A percentile compares a stretch with the other conserved stretches of the same genome.
Evolutionary conservation across 2,329 filamentous ascomycete species (phyloP).

Genomic region (Diaporthe citriasiana): DNA sequence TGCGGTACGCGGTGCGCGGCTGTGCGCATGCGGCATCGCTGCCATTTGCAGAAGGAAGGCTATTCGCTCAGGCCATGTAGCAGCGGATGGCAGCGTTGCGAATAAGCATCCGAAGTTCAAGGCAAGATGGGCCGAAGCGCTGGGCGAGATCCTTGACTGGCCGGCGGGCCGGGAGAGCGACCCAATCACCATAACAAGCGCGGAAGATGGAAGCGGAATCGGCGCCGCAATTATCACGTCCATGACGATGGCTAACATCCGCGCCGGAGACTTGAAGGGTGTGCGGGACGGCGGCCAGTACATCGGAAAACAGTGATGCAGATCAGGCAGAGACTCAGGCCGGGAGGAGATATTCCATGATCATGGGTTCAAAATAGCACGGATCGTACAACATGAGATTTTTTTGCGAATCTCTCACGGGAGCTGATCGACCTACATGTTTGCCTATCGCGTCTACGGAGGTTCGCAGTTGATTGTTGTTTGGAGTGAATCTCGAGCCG

Average conservation of each 20-base stretch:
- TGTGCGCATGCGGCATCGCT: constrained; percentile 81
- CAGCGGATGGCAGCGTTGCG: constrained; percentile 82
- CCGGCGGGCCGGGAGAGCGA: constrained; percentile 73
- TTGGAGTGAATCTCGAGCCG: constrained; percentile 1
- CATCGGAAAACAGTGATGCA: constrained; percentile 10
- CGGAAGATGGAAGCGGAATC: constrained; percentile 82
- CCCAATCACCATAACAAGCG: constrained; percentile 75
- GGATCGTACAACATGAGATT: neutral
- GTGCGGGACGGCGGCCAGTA: constrained; percentile 34
- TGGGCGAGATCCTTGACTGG: constrained; percentile 83
- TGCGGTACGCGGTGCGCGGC: constrained; percentile 78
- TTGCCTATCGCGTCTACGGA: neutral
- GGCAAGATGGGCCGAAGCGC: constrained; percentile 75
- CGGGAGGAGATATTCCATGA: neutral
- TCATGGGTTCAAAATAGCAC: neutral
- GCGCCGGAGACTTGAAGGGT: constrained; percentile 34
- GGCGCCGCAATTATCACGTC: constrained; percentile 80
- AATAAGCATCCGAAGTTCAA: constrained; percentile 87
- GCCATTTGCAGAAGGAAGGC: constrained; percentile 84
- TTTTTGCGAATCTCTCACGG: neutral
- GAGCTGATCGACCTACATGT: neutral
- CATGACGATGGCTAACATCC: constrained; percentile 48
- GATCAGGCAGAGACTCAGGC: neutral
- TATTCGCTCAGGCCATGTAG: constrained; percentile 78
- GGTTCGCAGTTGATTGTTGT: neutral